A percentile compares a stretch with the other conserved stretches of the same genome.
Evolutionary conservation across 257 asterid species (phyloP).

Genomic region (Solanum chmielewskii): DNA sequence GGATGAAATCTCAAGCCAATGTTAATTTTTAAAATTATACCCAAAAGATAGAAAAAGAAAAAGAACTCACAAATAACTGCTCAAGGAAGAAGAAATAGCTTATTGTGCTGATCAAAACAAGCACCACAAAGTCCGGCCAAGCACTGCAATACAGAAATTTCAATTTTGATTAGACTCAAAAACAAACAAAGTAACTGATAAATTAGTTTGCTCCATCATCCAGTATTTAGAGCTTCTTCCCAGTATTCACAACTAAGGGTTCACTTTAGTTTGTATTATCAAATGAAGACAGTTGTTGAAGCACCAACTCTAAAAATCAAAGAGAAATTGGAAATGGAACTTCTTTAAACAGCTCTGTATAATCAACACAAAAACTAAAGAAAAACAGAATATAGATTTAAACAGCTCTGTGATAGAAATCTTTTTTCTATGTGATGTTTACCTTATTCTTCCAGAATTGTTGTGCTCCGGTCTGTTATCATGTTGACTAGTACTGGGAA

Average conservation of each 20-base stretch:
- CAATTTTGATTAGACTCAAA: slow-evolving; percentile 5
- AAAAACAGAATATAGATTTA: neutral
- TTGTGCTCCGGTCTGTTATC: slow-evolving; percentile 23
- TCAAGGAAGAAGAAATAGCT: slow-evolving; percentile 97
- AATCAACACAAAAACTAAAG: neutral
- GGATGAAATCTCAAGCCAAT: neutral
- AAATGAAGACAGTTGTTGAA: neutral
- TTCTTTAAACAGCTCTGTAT: neutral
- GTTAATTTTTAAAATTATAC: neutral
- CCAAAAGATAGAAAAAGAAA: neutral
- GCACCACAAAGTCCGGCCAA: slow-evolving; percentile 98
- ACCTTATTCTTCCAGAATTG: slow-evolving; percentile 31
- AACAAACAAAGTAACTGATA: neutral
- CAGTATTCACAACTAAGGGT: neutral
- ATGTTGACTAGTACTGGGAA: slow-evolving; percentile 25
- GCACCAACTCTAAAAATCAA: neutral
- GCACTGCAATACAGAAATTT: slow-evolving; percentile 31
- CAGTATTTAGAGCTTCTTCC: neutral
- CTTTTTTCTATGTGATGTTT: neutral
- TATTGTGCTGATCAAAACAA: slow-evolving; percentile 77
- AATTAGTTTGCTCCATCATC: neutral
- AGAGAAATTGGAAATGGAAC: neutral
- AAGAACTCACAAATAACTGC: slow-evolving; percentile 66
- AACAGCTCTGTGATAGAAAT: neutral
- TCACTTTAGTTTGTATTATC: neutral